Base-by-base conservation (phyloP, 192 early-diverging fungal species). In the Linderina pennispora region DNA sequence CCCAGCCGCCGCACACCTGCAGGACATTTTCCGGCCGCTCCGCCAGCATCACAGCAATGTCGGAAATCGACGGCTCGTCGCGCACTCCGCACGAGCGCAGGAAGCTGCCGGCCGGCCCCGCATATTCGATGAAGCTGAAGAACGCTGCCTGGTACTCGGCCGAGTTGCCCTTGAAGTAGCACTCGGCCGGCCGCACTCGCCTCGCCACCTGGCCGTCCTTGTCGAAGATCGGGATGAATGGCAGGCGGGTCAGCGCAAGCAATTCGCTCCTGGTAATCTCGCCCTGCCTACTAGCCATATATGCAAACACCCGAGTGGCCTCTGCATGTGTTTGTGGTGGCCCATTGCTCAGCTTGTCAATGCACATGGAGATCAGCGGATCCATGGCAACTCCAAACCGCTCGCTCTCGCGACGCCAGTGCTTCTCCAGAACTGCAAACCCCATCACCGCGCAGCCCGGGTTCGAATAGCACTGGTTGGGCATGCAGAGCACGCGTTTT, bases 31-130 rank as follows among this genome's bases (percentile, higher is more conserved):
- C 42, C 3, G 84, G 81, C 0, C 75, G 58, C 2, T 72, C 68
- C 0, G 89, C 77, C 8, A 95, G 55, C 38, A 80, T 64, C 8
- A 72, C 52, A 0, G 89, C 78, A 24, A 92, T 48, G 23, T 95
- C 90, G 13, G 78, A 34, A 1, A 86, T 80, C 0, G 85, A 77
- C 0, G 90, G 89, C 40, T 88, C 83, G 25, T 85, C 80, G 43
- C 83, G 84, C 9, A 92, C 86, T 39, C 92, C 92, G 48, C 92
- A 95, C 1, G 79, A 74, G 21, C 80, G 78, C 34, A 95, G 58
- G 42, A 95, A 95, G 8, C 75, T 58, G 55, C 91, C 86, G 9
- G 86, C 90, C 1, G 62, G 32, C 0, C 58, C 32, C 1, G 88
- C 87, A 66, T 91, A 93, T 53, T 91, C 83, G 24, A 84, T 63